These are phyloP conservation scores for Phytophthora europaea DNA, from an alignment of 352 stramenopile genomes.

Conservation along the genomic window DNA sequence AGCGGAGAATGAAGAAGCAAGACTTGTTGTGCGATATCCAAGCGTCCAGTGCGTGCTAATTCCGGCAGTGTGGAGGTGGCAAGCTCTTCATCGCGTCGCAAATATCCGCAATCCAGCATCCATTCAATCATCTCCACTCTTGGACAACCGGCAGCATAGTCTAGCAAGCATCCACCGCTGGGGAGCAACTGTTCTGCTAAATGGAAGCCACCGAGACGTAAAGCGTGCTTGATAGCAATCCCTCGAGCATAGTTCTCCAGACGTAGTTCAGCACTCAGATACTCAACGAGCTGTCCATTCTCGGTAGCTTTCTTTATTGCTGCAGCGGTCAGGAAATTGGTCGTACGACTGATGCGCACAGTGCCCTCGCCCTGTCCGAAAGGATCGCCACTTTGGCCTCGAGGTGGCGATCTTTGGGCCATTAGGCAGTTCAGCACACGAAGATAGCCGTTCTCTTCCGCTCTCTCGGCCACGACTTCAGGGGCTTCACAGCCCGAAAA, in stretches of 20 bases:
- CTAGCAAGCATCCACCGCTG: not conserved
- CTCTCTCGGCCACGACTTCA: not conserved
- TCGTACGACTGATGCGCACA: not conserved
- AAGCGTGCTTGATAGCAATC: constrained; percentile 4
- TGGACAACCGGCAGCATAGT: not conserved
- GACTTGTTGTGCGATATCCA: constrained; percentile 13
- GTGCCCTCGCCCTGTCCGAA: not conserved
- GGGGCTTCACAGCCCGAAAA: constrained; percentile 12
- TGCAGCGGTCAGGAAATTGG: not conserved
- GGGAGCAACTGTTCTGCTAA: constrained; percentile 10
- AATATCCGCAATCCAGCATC: constrained; percentile 10
- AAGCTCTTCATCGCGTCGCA: constrained; percentile 3
- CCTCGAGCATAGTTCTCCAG: not conserved
- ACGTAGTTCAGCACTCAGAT: constrained; percentile 3
- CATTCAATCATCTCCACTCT: not conserved
- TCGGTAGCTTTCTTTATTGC: constrained; percentile 3
- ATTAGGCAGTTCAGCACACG: constrained; percentile 5
- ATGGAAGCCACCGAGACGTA: not conserved
- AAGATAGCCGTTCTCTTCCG: not conserved
- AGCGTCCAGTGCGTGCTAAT: constrained; percentile 2
- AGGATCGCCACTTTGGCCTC: not conserved
- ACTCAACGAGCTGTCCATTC: constrained; percentile 11
- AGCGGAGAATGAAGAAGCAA: constrained; percentile 13
- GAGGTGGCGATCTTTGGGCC: not conserved
- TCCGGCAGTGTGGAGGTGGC: not conserved